Evolutionary conservation across 176 grass and related monocot species (phyloP).

Genomic region (Hsuehochloa calcarea): DNA sequence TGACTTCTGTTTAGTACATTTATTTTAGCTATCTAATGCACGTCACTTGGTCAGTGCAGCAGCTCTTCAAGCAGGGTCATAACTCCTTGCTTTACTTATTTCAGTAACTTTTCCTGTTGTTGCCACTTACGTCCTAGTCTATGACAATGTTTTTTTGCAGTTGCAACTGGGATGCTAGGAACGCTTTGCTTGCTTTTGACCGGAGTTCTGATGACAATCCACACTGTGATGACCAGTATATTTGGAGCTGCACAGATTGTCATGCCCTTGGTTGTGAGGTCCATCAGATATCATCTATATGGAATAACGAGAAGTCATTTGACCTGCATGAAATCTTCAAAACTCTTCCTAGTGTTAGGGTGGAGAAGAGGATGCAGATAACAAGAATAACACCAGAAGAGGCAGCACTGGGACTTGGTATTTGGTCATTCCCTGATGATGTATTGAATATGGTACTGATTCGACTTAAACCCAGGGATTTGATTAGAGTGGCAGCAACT

Average conservation of each 20-base stretch:
- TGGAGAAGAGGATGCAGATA: slow-evolving; percentile 48
- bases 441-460: slow-evolving; percentile 57
- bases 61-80: not conserved
- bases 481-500: slow-evolving; percentile 60
- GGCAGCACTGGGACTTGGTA: slow-evolving; percentile 36
- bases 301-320: slow-evolving; percentile 54
- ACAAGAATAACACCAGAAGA: slow-evolving; percentile 59
- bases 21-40: not conserved
- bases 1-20: not conserved
- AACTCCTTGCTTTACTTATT: not conserved
- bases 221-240: slow-evolving; percentile 47
- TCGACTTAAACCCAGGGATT: slow-evolving; percentile 69
- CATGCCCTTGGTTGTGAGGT: slow-evolving; percentile 64
- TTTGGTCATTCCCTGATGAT: slow-evolving; percentile 84
- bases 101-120: not conserved
- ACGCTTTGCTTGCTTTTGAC: slow-evolving; percentile 66
- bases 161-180: slow-evolving; percentile 80
- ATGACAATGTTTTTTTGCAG: slow-evolving; percentile 36
- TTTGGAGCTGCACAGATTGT: slow-evolving; percentile 79
- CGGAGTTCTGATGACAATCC: slow-evolving; percentile 33
- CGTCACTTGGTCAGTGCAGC: not conserved
- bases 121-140: not conserved
- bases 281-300: slow-evolving; percentile 48
- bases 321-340: slow-evolving; percentile 94
- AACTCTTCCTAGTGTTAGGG: slow-evolving; percentile 65